Percentiles rank a stretch among this genome's conserved stretches.
These are phyloP conservation scores for Fusarium subtropicale DNA, from an alignment of 2,329 filamentous ascomycete species.

Conservation along the genomic window DNA sequence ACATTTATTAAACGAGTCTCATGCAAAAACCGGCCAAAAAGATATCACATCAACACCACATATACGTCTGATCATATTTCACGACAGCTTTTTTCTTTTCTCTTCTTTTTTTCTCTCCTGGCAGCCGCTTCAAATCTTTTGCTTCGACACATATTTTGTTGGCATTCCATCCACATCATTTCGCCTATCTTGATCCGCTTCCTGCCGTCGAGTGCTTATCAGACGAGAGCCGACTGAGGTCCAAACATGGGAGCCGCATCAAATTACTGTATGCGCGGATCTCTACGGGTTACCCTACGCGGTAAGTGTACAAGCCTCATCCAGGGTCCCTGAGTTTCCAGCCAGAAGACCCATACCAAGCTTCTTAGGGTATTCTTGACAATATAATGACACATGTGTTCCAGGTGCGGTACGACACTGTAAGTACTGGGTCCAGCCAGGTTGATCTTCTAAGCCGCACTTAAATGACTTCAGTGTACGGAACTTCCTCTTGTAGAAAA, in stretches of 20 bases:
- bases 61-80: background rate
- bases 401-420: background rate
- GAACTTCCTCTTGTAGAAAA: constrained; percentile 26
- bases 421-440: background rate
- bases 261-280: background rate
- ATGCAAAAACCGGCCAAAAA: background rate
- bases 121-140: background rate
- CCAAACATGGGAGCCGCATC: background rate
- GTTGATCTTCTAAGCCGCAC: background rate
- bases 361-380: background rate
- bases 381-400: constrained; percentile 31
- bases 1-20: background rate
- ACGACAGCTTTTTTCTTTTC: background rate
- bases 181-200: background rate
- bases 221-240: background rate
- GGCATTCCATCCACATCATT: background rate
- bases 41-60: background rate
- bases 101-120: no score
- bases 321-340: background rate
- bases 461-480: constrained; percentile 6
- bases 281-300: background rate
- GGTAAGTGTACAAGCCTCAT: background rate
- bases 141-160: no score
- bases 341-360: constrained; percentile 2
- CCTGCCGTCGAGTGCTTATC: background rate